phyloP scores from a whole-genome alignment of 495 filamentous ascomycete genomes.

The Schizothecium vesticola region DNA sequence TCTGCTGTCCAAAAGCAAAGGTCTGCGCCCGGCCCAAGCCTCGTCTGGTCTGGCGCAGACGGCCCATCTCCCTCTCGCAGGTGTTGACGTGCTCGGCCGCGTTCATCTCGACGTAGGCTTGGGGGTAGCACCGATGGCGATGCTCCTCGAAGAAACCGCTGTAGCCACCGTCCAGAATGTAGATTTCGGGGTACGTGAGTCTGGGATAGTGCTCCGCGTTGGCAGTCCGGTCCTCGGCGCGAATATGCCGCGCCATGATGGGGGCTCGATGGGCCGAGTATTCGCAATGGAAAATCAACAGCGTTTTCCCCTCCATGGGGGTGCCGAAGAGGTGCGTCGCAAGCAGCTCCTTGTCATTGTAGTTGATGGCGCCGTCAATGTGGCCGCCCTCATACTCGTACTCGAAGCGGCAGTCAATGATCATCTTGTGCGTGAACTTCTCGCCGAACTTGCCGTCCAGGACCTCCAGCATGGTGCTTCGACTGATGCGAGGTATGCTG shows the following conservation, averaged over 20 bases:
- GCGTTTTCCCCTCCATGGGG: conserved; percentile 58
- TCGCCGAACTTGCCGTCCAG: conserved; percentile 77
- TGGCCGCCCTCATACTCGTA: conserved; percentile 98
- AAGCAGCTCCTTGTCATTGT: conserved; percentile 88
- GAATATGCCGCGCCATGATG: conserved; percentile 87
- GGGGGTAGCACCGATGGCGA: conserved; percentile 75
- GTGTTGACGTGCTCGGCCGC: conserved; percentile 81
- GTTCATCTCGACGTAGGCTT: conserved; percentile 94
- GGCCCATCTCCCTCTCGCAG: conserved; percentile 90
- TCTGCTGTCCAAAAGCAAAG: conserved; percentile 79
- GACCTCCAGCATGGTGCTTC: conserved; percentile 73
- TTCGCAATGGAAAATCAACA: conserved; percentile 94
- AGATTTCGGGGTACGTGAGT: conserved; percentile 90
- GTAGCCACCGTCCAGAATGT: conserved; percentile 95
- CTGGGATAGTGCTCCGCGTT: conserved; percentile 81
- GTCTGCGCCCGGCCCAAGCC: conserved; percentile 87
- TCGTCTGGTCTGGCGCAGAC: conserved; percentile 68
- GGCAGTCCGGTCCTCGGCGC: conserved; percentile 73
- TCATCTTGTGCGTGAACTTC: conserved; percentile 66
- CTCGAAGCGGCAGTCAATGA: conserved; percentile 97
- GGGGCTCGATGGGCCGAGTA: conserved; percentile 97
- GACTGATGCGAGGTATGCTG: conserved; percentile 79
- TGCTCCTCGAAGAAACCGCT: conserved; percentile 81
- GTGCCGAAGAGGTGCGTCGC: conserved; percentile 68
- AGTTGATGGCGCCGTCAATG: conserved; percentile 87